A percentile compares a stretch with the other conserved stretches of the same genome.
These are phyloP conservation scores for Didymosphaeria variabile DNA, from an alignment of 2,329 filamentous ascomycete species.

Conservation along the genomic window DNA sequence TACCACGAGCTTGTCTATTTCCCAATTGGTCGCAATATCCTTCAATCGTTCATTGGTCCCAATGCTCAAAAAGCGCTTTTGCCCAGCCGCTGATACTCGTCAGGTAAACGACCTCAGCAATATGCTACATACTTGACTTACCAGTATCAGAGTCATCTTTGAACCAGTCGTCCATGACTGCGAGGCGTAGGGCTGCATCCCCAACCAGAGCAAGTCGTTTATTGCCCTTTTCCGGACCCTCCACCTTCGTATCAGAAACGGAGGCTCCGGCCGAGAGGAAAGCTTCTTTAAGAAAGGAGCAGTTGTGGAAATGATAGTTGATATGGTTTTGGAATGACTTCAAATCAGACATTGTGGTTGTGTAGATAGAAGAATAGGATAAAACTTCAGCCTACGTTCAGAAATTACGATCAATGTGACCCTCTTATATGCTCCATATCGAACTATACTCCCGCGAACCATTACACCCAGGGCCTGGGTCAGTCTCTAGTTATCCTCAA, in stretches of 20 bases:
- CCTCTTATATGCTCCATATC: not conserved
- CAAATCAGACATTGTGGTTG: not conserved
- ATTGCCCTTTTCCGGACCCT: constrained; percentile 13
- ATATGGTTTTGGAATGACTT: not conserved
- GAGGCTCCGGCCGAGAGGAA: constrained; percentile 18
- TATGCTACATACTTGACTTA: not conserved
- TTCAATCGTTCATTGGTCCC: constrained; percentile 9
- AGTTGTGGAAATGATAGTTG: not conserved
- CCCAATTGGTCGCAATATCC: constrained; percentile 12
- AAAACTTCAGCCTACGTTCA: not conserved
- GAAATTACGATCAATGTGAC: no score
- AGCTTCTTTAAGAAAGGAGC: constrained; percentile 13
- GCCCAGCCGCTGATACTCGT: not conserved
- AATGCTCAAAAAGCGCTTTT: not conserved
- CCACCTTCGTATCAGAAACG: constrained; percentile 2
- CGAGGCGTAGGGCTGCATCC: constrained; percentile 12
- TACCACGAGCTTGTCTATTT: constrained; percentile 6
- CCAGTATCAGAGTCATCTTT: not conserved
- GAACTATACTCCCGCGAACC: not conserved
- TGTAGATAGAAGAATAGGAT: no score
- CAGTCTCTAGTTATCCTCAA: no score
- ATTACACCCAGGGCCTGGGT: no score
- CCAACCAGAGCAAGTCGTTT: constrained; percentile 21
- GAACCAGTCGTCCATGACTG: constrained; percentile 18
- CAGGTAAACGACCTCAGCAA: not conserved